Conservation (phyloP, 2,329 filamentous ascomycete species). For the Madurella mycetomatis region DNA sequence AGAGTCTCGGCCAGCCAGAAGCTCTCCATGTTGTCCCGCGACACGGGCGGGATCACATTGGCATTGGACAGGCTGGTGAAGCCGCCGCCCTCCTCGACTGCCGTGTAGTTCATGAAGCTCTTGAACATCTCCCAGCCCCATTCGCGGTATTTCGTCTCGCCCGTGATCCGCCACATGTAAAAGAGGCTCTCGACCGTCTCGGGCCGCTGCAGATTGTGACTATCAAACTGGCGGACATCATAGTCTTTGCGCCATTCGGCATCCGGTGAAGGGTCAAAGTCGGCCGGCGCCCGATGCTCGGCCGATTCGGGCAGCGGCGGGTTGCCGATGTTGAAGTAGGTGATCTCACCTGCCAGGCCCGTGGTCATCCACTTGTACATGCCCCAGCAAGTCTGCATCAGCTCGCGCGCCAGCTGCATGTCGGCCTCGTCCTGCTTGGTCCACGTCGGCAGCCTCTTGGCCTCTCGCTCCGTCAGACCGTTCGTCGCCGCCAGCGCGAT, state of each 20-base stretch:
- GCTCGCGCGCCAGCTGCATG: constrained; percentile 78
- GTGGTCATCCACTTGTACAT: constrained; percentile 92
- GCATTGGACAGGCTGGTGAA: constrained; percentile 81
- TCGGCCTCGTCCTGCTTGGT: constrained; percentile 75
- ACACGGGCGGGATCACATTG: constrained; percentile 61
- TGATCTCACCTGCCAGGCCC: constrained; percentile 90
- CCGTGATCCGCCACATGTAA: constrained; percentile 98
- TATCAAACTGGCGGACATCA: constrained; percentile 72
- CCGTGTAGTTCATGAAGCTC: constrained; percentile 80
- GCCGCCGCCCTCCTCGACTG: constrained; percentile 70
- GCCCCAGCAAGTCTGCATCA: constrained; percentile 97
- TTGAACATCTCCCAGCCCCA: constrained; percentile 99
- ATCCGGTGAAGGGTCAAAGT: constrained; percentile 48
- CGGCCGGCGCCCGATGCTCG: constrained; percentile 44
- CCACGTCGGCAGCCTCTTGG: constrained; percentile 70
- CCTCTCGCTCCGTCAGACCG: constrained; percentile 69
- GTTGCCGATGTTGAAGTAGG: constrained; percentile 74
- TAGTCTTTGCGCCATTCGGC: constrained; percentile 74
- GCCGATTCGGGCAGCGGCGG: constrained; percentile 61
- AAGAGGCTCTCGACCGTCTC: constrained; percentile 96
- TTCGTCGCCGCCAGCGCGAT: constrained; percentile 85
- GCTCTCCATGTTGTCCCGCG: constrained; percentile 93
- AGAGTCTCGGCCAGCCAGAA: constrained; percentile 98
- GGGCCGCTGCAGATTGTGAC: constrained; percentile 89
- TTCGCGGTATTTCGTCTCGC: constrained; percentile 79